phyloP scores from a whole-genome alignment of 2,329 filamentous ascomycete species.

The Botrytis aclada region DNA sequence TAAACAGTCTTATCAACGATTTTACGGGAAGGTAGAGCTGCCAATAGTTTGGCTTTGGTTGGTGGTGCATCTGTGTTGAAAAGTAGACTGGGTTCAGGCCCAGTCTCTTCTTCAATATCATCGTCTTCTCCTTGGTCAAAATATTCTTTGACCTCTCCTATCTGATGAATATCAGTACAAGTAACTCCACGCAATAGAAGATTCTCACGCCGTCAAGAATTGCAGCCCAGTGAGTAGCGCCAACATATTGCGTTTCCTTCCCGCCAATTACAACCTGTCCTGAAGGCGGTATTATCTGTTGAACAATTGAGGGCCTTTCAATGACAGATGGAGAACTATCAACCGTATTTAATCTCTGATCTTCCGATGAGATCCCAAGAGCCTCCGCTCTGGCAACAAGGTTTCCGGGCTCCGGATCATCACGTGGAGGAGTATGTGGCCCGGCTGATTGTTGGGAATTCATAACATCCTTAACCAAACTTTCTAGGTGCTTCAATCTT shows the following conservation, averaged over 20 bases:
- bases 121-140: constrained; percentile 46
- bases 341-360: not conserved
- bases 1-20: constrained; percentile 51
- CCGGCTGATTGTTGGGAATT: constrained; percentile 20
- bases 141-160: constrained; percentile 57
- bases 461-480: constrained; percentile 56
- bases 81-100: constrained; percentile 39
- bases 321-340: not conserved
- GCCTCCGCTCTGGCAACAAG: not conserved
- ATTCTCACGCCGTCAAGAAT: constrained; percentile 56
- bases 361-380: not conserved
- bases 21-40: constrained; percentile 46
- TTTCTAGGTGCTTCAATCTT: constrained; percentile 53
- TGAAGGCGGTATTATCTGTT: not conserved
- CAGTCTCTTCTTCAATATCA: constrained; percentile 36
- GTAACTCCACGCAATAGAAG: not conserved
- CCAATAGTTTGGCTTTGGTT: constrained; percentile 47
- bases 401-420: not conserved
- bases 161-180: constrained; percentile 41
- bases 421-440: not conserved
- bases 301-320: not conserved
- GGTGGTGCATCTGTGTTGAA: constrained; percentile 40
- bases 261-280: constrained; percentile 47
- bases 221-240: constrained; percentile 58
- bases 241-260: constrained; percentile 51